phyloP scores from a whole-genome alignment of 1,284 basidiomycete species.

The Gastroboletus turbinatus region DNA sequence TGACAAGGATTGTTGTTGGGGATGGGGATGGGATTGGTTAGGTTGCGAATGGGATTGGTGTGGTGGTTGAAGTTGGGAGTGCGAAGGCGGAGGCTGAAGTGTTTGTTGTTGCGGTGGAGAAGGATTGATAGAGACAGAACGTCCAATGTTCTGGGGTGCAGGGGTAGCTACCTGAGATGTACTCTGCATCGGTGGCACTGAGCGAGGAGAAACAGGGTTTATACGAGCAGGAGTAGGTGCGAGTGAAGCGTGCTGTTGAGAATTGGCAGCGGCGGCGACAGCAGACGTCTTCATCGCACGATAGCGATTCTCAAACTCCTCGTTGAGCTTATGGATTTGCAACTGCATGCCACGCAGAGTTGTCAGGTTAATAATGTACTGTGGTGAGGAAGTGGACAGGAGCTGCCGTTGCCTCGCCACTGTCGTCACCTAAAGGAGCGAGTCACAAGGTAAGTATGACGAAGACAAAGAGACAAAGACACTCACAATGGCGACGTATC shows the following conservation, averaged over 20 bases:
- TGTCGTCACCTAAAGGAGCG: conserved; percentile 44
- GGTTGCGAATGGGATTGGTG: conserved; percentile 15
- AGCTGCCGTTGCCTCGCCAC: conserved; percentile 52
- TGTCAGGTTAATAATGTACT: conserved; percentile 48
- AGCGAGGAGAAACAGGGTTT: conserved; percentile 2
- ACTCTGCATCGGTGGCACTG: conserved; percentile 21
- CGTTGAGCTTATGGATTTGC: conserved; percentile 44
- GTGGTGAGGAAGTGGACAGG: conserved; percentile 44
- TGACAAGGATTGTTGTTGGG: conserved; percentile 9
- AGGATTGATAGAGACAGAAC: conserved; percentile 19
- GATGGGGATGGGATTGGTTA: conserved; percentile 9
- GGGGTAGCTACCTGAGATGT: conserved; percentile 6
- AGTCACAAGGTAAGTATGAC: conserved; percentile 6
- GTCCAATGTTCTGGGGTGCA: conserved; percentile 15
- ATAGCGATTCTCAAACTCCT: conserved; percentile 37
- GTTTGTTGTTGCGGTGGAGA: conserved; percentile 19
- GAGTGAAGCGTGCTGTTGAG: conserved; percentile 12
- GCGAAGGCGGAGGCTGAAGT: conserved; percentile 28
- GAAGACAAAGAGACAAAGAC: conserved; percentile 17
- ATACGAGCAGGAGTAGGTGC: conserved; percentile 10
- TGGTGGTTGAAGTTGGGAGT: conserved; percentile 15
- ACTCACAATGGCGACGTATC: conserved; percentile 54
- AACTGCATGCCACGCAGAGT: conserved; percentile 47
- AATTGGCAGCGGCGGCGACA: conserved; percentile 6
- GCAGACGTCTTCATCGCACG: conserved; percentile 22